A percentile compares a stretch with the other conserved stretches of the same genome.
phyloP scores from a whole-genome alignment of 306 rosid genomes.

The Psophocarpus tetragonolobus region DNA sequence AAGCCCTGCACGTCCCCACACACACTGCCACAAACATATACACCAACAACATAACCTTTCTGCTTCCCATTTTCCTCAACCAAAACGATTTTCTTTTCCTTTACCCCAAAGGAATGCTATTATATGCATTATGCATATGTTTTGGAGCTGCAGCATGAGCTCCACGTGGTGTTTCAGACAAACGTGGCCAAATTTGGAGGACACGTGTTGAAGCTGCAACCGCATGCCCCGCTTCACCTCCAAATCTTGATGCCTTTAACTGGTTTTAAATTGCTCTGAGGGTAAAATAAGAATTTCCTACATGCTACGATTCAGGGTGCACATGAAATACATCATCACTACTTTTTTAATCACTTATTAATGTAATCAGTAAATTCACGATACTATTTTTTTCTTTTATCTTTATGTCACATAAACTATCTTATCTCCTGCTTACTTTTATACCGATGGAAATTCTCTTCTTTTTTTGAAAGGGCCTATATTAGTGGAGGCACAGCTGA shows the following conservation, averaged over 20 bases:
- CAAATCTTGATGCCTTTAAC: neutral
- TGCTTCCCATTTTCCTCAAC: slow-evolving; percentile 36
- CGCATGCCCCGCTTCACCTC: slow-evolving; percentile 29
- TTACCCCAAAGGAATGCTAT: too few relatives aligned
- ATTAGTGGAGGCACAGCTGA: neutral
- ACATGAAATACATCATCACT: neutral
- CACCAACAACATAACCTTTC: slow-evolving; percentile 26
- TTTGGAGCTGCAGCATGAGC: neutral
- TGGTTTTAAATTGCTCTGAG: slow-evolving; percentile 21
- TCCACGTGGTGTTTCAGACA: slow-evolving; percentile 46
- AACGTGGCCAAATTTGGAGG: slow-evolving; percentile 49
- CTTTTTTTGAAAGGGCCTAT: neutral
- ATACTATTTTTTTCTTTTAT: neutral
- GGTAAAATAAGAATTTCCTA: neutral
- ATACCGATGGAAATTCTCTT: neutral
- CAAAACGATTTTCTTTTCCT: neutral
- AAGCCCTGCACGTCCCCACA: slow-evolving; percentile 32
- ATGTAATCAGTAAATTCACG: neutral
- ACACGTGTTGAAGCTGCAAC: slow-evolving; percentile 46
- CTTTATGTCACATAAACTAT: neutral
- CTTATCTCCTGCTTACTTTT: neutral
- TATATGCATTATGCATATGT: too few relatives aligned
- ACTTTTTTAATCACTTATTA: neutral
- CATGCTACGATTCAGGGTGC: neutral
- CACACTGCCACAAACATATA: slow-evolving; percentile 25